These are phyloP conservation scores for Smittium mucronatum DNA, from an alignment of 371 early-diverging fungal species.

Conservation along the genomic window DNA sequence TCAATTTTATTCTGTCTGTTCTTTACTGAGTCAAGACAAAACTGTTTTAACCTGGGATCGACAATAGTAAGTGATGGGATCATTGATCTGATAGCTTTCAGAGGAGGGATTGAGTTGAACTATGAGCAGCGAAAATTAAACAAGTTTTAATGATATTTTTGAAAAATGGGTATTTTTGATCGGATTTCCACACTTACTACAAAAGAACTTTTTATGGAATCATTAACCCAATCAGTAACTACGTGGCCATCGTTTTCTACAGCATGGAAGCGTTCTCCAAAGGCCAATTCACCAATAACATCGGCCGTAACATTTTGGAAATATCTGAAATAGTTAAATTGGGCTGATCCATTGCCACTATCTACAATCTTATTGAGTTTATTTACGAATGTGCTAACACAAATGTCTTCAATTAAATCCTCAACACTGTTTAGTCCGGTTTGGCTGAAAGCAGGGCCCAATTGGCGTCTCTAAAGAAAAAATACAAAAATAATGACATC, in stretches of 20 bases:
- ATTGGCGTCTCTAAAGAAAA: slow-evolving; percentile 8
- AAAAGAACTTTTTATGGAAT: not conserved
- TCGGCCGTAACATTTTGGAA: slow-evolving; percentile 23
- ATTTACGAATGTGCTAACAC: slow-evolving; percentile 14
- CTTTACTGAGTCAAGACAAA: not conserved
- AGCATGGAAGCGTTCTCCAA: slow-evolving; percentile 21
- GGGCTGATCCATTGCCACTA: not conserved
- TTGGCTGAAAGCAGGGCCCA: slow-evolving; percentile 11
- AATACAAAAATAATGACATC: slow-evolving; percentile 16
- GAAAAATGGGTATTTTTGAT: not conserved
- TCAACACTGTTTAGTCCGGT: slow-evolving; percentile 1
- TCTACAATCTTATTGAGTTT: slow-evolving; percentile 14
- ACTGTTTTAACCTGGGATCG: not conserved
- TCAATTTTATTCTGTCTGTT: not conserved
- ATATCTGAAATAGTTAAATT: slow-evolving; percentile 21
- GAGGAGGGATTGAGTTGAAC: not conserved
- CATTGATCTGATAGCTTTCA: not conserved
- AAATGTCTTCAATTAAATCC: slow-evolving; percentile 15
- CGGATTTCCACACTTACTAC: not conserved
- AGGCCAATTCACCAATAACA: slow-evolving; percentile 25
- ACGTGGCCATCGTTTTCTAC: not conserved
- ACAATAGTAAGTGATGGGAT: not conserved
- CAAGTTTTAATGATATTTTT: not conserved
- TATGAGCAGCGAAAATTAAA: not conserved
- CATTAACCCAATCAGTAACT: slow-evolving; percentile 1